A percentile compares a stretch with the other conserved stretches of the same genome.
phyloP scores from a whole-genome alignment of 2,329 filamentous ascomycete genomes.

The Pyricularia sp. region DNA sequence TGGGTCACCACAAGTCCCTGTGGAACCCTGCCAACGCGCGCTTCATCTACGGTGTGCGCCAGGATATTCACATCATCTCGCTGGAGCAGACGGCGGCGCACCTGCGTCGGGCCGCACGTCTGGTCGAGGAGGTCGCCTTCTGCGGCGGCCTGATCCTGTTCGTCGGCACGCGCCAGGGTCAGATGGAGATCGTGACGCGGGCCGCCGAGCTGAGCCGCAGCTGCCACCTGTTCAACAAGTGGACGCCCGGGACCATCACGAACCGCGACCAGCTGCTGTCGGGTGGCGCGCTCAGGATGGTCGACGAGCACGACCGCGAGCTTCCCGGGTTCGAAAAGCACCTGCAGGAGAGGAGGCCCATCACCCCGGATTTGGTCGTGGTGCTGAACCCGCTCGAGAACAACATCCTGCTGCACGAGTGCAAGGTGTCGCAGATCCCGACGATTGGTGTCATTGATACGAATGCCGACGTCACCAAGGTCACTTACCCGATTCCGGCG shows the following conservation, averaged over 20 bases:
- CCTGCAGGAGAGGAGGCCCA: conserved; percentile 49
- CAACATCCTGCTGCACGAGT: conserved; percentile 82
- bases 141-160: conserved; percentile 81
- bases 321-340: conserved; percentile 56
- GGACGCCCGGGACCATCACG: conserved; percentile 86
- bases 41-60: conserved; percentile 86
- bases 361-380: conserved; percentile 85
- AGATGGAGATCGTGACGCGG: conserved; percentile 70
- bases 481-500: conserved; percentile 92
- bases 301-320: conserved; percentile 61
- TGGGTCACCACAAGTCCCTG: conserved; percentile 81
- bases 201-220: conserved; percentile 70
- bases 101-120: conserved; percentile 83
- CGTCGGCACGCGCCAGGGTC: conserved; percentile 76
- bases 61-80: conserved; percentile 87
- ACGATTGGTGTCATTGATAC: conserved; percentile 95
- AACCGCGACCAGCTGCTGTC: conserved; percentile 87
- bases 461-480: conserved; percentile 82
- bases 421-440: conserved; percentile 76
- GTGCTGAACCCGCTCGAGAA: conserved; percentile 93
- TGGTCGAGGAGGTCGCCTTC: conserved; percentile 79
- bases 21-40: conserved; percentile 94
- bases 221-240: conserved; percentile 86
- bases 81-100: conserved; percentile 84
- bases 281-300: conserved; percentile 58